These are phyloP conservation scores for Mycena maculata DNA, from an alignment of 768 basidiomycete genomes.

Conservation along the genomic window DNA sequence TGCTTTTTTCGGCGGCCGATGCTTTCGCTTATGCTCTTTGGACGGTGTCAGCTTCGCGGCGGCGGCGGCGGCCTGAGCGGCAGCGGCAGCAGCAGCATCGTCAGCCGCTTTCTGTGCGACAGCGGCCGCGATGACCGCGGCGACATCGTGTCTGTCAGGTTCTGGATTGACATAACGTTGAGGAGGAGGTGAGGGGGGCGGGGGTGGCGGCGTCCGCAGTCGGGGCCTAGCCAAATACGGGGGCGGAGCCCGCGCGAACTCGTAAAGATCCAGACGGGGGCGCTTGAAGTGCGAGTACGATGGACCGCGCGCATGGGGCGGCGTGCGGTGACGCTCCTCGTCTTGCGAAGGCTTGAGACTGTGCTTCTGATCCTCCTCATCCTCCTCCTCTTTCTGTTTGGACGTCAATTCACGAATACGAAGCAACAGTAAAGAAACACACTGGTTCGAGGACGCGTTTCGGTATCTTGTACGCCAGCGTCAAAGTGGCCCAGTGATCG, in stretches of 20 bases:
- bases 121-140: conserved; percentile 36
- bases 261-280: no score
- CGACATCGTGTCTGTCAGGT: neutral
- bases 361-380: conserved; percentile 12
- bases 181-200: conserved; percentile 9
- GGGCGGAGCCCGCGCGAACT: no score
- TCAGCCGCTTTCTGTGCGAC: conserved; percentile 42
- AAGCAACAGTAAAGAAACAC: neutral
- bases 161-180: no score
- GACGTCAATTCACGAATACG: neutral
- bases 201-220: no score
- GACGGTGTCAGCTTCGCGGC: conserved; percentile 32
- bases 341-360: neutral
- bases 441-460: conserved; percentile 57
- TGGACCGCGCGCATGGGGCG: no score
- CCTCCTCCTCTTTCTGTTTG: conserved; percentile 26
- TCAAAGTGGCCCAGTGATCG: conserved; percentile 82
- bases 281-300: no score
- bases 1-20: conserved; percentile 52
- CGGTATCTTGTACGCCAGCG: conserved; percentile 88
- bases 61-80: conserved; percentile 44
- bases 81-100: conserved; percentile 41
- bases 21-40: conserved; percentile 46
- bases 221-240: no score
- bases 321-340: neutral